Base-by-base conservation (phyloP, 306 rosid species). In the Begonia masoniana region DNA sequence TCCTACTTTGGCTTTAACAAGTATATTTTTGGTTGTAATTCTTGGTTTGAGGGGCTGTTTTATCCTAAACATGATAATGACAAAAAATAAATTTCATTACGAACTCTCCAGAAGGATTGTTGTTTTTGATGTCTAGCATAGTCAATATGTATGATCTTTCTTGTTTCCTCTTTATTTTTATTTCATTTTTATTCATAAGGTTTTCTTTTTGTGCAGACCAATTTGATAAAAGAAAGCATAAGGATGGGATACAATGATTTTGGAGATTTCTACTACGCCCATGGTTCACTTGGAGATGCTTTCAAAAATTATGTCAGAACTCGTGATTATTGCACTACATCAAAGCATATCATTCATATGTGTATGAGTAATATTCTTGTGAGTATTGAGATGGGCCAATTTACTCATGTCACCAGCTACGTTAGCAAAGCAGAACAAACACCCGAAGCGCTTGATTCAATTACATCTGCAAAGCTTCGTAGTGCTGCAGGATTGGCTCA, bases 231-330 rank as follows among this genome's bases (percentile, higher is more conserved):
- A 69, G 99, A 92, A 83, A 92, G 96, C 74, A 87, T 92, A 68
- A 70, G 99, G 74, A 92, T 92, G 99, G 99, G 99, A 47, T 92
- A 76, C 78, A 92, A 92, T 69, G 99, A 92, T 70, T 87, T 92
- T 76, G 99, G 96, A 61, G 99, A 92, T 70, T 92, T 86, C 63
- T 78, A 73, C 67, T 92, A 83, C 76, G 69, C 95, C 60, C 96
- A 83, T 23, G 99, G 99, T 69, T 80, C 78, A 23, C 69, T 92
- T 52, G 93, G 82, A 52, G 99, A 92, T 39, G 96, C 99, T 21
- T 92, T 92, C 61, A 92, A 92, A 65, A 80, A 68, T 73, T 92
- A 87, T 70, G 85, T 79, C 2, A 95, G 99, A 13, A 92, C 99
- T 13, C 96, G 99, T 13, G 99, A 92, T 80, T 92, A 92, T 67